Conservation (phyloP, 306 rosid genomes). For the Lablab purpureus region DNA sequence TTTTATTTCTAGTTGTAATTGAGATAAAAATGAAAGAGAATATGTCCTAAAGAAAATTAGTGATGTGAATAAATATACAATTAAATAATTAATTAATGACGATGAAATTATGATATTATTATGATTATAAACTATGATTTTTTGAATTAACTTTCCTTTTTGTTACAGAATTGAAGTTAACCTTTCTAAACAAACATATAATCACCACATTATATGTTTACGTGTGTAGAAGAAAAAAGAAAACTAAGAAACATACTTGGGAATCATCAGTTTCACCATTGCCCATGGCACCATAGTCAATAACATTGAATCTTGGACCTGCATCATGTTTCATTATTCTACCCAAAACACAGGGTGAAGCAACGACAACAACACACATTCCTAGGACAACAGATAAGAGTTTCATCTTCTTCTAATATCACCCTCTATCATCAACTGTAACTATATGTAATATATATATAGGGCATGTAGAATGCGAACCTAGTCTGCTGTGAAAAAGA, state of each 20-base stretch:
- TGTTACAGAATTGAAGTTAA: too few species aligned
- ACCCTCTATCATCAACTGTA: background rate
- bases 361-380: background rate
- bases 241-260: conserved; percentile 34
- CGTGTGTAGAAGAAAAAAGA: background rate
- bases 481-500: too few species aligned
- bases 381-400: background rate
- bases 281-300: conserved; percentile 56
- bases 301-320: conserved; percentile 42
- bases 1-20: too few species aligned
- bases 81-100: too few species aligned
- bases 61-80: too few species aligned
- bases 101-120: too few species aligned
- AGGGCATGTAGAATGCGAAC: background rate
- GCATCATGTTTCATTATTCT: background rate
- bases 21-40: too few species aligned
- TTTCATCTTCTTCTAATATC: background rate
- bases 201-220: too few species aligned
- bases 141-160: too few species aligned
- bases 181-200: background rate
- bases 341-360: conserved; percentile 29
- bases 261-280: conserved; percentile 60
- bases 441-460: background rate
- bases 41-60: too few species aligned
- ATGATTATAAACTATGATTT: too few species aligned